phyloP scores from a whole-genome alignment of 202 grass and related monocot species.

The Setaria italica region DNA sequence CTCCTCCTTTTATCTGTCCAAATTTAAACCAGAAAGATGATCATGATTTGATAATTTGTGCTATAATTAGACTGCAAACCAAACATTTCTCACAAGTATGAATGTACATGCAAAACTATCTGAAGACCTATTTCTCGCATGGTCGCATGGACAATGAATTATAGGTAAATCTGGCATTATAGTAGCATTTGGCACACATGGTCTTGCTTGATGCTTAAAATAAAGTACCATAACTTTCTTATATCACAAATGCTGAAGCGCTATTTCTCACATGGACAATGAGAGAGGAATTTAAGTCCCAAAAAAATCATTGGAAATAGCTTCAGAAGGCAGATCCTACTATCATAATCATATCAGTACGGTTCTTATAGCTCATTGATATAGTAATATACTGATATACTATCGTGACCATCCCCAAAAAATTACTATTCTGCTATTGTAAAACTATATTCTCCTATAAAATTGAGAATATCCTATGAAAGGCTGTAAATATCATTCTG shows the following conservation, averaged over 20 bases:
- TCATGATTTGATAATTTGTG: neutral
- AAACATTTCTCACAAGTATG: slow-evolving; percentile 12
- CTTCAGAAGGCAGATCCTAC: neutral
- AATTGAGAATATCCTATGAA: neutral
- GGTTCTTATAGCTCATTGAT: neutral
- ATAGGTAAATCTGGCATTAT: neutral
- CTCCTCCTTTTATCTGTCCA: neutral
- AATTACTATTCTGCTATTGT: neutral
- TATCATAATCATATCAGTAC: neutral
- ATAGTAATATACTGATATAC: neutral
- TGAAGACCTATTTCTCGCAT: neutral
- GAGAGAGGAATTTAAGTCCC: neutral
- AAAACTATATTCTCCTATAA: neutral
- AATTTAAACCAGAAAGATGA: neutral
- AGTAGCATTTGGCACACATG: neutral
- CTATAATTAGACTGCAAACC: neutral
- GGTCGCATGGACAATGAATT: neutral
- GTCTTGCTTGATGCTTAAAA: neutral
- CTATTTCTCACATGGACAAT: too few species aligned
- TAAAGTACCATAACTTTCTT: neutral
- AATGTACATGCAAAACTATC: neutral
- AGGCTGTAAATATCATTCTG: neutral
- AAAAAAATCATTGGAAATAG: neutral
- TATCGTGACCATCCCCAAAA: neutral
- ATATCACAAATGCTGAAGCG: neutral